Percentiles rank a stretch among this genome's conserved stretches.
These are phyloP conservation scores for Vararia minispora DNA, from an alignment of 768 basidiomycete genomes.

Conservation along the genomic window DNA sequence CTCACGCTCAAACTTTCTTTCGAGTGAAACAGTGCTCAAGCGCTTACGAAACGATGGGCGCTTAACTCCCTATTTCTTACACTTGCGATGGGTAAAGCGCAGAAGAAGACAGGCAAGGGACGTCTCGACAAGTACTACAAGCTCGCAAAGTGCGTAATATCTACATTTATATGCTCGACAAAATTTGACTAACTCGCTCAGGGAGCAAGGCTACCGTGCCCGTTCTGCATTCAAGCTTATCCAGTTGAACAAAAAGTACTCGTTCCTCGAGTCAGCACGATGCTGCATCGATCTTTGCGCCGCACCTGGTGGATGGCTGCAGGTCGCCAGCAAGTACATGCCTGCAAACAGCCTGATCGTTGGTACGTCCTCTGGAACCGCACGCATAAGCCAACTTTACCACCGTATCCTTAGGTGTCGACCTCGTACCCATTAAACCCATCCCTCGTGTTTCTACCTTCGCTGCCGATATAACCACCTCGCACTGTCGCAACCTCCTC, in stretches of 20 bases:
- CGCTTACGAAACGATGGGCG: background rate
- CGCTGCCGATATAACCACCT: constrained; percentile 88
- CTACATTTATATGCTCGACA: too few relatives aligned
- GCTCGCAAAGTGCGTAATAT: constrained; percentile 85
- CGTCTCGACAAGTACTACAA: constrained; percentile 97
- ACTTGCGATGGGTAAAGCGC: constrained; percentile 30
- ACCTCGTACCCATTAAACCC: constrained; percentile 92
- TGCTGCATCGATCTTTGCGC: constrained; percentile 98
- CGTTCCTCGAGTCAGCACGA: constrained; percentile 77
- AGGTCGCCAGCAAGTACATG: constrained; percentile 98
- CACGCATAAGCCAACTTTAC: background rate
- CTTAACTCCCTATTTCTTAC: background rate
- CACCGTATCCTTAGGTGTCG: constrained; percentile 52
- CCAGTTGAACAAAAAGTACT: constrained; percentile 96
- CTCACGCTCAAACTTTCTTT: background rate
- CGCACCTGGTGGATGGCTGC: constrained; percentile 97
- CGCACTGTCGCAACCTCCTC: constrained; percentile 79
- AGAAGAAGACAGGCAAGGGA: constrained; percentile 94
- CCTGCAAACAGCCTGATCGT: constrained; percentile 85
- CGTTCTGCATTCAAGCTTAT: constrained; percentile 99
- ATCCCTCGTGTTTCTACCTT: constrained; percentile 91
- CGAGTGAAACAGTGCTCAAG: background rate
- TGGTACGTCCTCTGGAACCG: constrained; percentile 36
- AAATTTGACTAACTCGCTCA: constrained; percentile 21
- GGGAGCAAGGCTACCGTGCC: constrained; percentile 98